These are phyloP conservation scores for Paraphysoderma sedebokerense DNA, from an alignment of 371 early-diverging fungal genomes.

Conservation along the genomic window DNA sequence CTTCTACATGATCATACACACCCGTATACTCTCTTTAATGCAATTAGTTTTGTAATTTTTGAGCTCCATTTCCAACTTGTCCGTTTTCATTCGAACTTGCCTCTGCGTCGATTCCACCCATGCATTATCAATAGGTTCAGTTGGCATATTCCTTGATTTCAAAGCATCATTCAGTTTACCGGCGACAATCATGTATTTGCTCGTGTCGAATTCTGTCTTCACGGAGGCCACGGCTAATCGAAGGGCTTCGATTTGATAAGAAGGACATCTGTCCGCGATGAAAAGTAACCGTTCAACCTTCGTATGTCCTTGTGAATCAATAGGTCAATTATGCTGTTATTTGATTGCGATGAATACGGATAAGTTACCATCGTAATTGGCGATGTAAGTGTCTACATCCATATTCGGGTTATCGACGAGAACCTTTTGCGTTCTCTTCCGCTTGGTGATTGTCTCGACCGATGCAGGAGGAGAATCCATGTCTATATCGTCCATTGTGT, in stretches of 20 bases:
- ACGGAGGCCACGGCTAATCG: slow-evolving; percentile 39
- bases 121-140: slow-evolving; percentile 15
- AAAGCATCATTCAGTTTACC: slow-evolving; percentile 32
- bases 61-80: slow-evolving; percentile 50
- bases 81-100: slow-evolving; percentile 22
- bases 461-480: background rate
- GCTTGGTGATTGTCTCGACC: slow-evolving; percentile 8
- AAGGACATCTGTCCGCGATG: slow-evolving; percentile 53
- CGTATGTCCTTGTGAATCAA: slow-evolving; percentile 35
- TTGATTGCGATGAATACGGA: background rate
- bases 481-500: too few species aligned
- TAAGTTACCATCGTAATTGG: slow-evolving; percentile 38
- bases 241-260: slow-evolving; percentile 46
- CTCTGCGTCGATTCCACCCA: slow-evolving; percentile 44
- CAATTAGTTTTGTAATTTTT: slow-evolving; percentile 47
- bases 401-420: slow-evolving; percentile 28
- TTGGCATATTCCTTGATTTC: slow-evolving; percentile 11
- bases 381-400: slow-evolving; percentile 49
- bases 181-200: slow-evolving; percentile 25
- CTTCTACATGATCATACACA: slow-evolving; percentile 11
- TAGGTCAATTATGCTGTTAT: background rate
- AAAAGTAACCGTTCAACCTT: slow-evolving; percentile 51
- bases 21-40: slow-evolving; percentile 67
- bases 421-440: slow-evolving; percentile 17
- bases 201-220: slow-evolving; percentile 21